Evolutionary conservation across 148 eudicot species (phyloP).

Genomic region (Camellia japonica): DNA sequence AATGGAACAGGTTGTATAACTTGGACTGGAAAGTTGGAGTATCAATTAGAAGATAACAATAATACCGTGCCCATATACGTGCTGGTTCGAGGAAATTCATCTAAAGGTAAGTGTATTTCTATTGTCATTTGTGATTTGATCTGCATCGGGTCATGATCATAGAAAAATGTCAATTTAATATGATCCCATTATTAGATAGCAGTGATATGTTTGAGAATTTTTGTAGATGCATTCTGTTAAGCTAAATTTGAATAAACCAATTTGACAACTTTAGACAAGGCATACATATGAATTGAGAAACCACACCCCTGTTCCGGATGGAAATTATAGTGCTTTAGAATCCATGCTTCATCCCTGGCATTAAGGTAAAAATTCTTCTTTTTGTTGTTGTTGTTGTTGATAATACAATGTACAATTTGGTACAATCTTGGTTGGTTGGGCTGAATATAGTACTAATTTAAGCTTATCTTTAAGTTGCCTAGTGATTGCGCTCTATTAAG

Average conservation of each 20-base stretch:
- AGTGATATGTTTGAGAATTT: no score
- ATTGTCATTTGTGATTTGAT: neutral
- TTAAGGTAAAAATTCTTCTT: neutral
- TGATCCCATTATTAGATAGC: no score
- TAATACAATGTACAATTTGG: no score
- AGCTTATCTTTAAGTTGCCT: no score
- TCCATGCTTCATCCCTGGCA: neutral
- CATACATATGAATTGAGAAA: neutral
- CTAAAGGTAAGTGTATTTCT: slow-evolving; percentile 14
- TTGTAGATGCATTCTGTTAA: no score
- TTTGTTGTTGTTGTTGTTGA: no score
- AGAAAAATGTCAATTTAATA: no score
- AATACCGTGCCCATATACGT: neutral
- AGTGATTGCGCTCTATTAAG: no score
- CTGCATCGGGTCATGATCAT: neutral
- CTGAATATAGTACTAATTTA: no score
- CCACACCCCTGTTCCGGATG: neutral
- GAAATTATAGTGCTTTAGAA: neutral
- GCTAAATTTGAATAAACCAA: no score
- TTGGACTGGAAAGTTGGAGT: slow-evolving; percentile 13
- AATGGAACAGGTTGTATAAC: neutral
- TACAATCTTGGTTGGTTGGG: no score
- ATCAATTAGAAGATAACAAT: neutral
- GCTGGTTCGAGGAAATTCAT: slow-evolving; percentile 1
- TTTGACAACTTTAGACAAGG: no score